Evolutionary conservation across 148 eudicot genomes (phyloP), one percentile per base, ranked within the genome.

Genomic region (Heliosperma pusillum): DNA sequence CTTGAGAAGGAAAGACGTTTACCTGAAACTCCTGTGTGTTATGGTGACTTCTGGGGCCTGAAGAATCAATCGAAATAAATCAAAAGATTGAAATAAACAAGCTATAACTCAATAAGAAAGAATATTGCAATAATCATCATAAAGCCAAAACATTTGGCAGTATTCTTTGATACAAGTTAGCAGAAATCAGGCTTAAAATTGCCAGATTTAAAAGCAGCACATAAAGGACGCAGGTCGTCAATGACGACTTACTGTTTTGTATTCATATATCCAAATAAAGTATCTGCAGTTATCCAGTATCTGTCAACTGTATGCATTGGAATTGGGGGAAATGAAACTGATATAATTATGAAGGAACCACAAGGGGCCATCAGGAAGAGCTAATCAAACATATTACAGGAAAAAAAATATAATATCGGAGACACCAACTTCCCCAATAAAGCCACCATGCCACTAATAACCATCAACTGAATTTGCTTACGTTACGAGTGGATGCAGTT

Each of bases 1-100:
- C 29, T 22, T 44, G 3, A 22, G 30, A 69, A 69, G 27, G 56
- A 45, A 44, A 17, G 66, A 25, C 60, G 20, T 58, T 61, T 30
- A 93, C 98, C 97, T 90, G 97, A 82, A 81, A 76, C 79, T 90
- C 97, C 56, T 80, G 90, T 81, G 87, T 76, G 80, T 76, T 87
- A 27, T 87, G 88, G 73, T 85, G 86, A 84, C 88, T 82, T 79
- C 87, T 83, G 44, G 93, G 98, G 79, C 98, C 97, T 94, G 84
- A 60, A 87, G 83, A 58, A 66, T 66, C 69, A 76, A 71, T 66
- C 17, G 24, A 30, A 27, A 44, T 15, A 59, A 65, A 33, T 79
- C 29, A 79, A 47, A 24, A 68, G 5, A 45, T 68, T 59, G 27
- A 66, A 47, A 40, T 42, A 59, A 74, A 42, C 62, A 70, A 10